Evolutionary conservation across 495 filamentous ascomycete species (phyloP).

Genomic region (Penicillium manginii): DNA sequence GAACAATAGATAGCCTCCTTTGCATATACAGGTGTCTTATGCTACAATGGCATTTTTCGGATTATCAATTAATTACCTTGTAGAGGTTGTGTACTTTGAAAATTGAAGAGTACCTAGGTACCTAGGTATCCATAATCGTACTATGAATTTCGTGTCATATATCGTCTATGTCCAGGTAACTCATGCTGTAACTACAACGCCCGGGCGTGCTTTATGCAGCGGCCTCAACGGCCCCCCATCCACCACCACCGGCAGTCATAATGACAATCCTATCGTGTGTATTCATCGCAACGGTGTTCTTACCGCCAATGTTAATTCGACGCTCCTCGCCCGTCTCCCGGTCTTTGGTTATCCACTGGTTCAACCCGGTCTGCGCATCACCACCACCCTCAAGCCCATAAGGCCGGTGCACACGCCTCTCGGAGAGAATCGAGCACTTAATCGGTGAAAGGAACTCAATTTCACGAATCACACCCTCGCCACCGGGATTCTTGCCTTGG

Average conservation of each 20-base stretch:
- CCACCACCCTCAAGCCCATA: constrained; percentile 91
- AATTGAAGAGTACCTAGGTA: too few relatives aligned
- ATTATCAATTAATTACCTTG: too few relatives aligned
- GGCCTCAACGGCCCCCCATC: constrained; percentile 41
- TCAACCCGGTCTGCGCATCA: constrained; percentile 77
- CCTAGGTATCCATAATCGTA: too few relatives aligned
- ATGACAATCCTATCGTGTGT: constrained; percentile 85
- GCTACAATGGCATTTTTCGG: too few relatives aligned
- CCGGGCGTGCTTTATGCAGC: constrained; percentile 13
- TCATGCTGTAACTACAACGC: background rate
- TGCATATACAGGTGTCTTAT: background rate
- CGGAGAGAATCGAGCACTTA: constrained; percentile 86
- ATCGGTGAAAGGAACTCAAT: constrained; percentile 93
- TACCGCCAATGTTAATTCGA: constrained; percentile 83
- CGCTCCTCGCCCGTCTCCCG: constrained; percentile 60
- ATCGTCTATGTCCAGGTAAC: background rate
- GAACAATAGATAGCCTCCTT: background rate
- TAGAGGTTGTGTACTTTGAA: too few relatives aligned
- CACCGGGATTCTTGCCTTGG: constrained; percentile 74
- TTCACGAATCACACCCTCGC: constrained; percentile 88
- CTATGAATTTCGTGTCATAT: too few relatives aligned
- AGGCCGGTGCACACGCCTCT: constrained; percentile 82
- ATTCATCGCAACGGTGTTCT: constrained; percentile 89
- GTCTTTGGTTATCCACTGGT: constrained; percentile 79
- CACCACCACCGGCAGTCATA: constrained; percentile 59